phyloP scores from a whole-genome alignment of 2,329 filamentous ascomycete genomes.

The Botrytis deweyae region DNA sequence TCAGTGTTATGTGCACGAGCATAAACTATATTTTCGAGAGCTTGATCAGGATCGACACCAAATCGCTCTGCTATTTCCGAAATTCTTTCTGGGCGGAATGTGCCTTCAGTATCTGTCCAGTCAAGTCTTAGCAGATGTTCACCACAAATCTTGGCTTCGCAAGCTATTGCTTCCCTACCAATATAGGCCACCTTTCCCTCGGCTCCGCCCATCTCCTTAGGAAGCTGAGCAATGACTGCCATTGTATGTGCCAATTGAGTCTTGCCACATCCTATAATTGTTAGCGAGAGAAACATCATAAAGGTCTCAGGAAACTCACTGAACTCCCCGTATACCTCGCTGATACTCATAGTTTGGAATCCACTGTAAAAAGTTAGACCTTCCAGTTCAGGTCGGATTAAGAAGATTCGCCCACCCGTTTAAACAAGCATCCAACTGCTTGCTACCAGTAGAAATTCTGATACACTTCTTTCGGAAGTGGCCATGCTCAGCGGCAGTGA shows the following conservation, averaged over 20 bases:
- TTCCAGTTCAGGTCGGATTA: neutral
- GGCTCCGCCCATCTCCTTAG: slow-evolving; percentile 60
- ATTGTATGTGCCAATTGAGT: slow-evolving; percentile 69
- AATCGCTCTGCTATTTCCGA: slow-evolving; percentile 66
- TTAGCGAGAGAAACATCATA: neutral
- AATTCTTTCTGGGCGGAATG: slow-evolving; percentile 66
- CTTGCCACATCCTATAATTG: slow-evolving; percentile 56
- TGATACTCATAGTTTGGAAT: slow-evolving; percentile 70
- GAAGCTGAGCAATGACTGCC: slow-evolving; percentile 60
- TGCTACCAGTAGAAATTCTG: slow-evolving; percentile 68
- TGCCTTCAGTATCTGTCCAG: slow-evolving; percentile 56
- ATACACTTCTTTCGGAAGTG: slow-evolving; percentile 62
- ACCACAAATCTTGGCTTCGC: slow-evolving; percentile 2
- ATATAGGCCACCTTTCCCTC: slow-evolving; percentile 70
- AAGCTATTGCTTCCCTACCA: slow-evolving; percentile 43
- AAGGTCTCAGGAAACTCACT: slow-evolving; percentile 39
- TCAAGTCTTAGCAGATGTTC: slow-evolving; percentile 10
- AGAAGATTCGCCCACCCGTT: slow-evolving; percentile 49
- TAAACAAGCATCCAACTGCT: slow-evolving; percentile 63
- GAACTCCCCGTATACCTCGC: slow-evolving; percentile 61
- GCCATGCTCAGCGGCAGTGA: slow-evolving; percentile 63
- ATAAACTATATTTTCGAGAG: slow-evolving; percentile 67
- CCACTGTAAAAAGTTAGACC: slow-evolving; percentile 46
- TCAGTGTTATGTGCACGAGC: slow-evolving; percentile 66
- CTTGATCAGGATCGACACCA: slow-evolving; percentile 55